These are phyloP conservation scores for Mycena indigotica DNA, from an alignment of 768 basidiomycete genomes.

Conservation along the genomic window DNA sequence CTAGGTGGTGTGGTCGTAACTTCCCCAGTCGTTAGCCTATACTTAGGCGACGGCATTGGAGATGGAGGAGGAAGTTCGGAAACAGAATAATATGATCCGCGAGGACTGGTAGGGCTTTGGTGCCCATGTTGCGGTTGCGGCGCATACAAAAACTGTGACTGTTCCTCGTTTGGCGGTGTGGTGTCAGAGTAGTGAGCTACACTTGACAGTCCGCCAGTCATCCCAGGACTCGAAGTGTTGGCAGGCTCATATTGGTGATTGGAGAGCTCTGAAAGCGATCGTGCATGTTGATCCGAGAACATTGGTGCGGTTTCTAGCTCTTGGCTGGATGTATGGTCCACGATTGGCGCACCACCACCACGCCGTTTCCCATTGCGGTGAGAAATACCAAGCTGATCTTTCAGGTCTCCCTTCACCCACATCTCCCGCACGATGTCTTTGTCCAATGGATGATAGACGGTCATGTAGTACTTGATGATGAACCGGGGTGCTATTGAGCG, in stretches of 20 bases:
- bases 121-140: slow-evolving; percentile 10
- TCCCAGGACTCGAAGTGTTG: slow-evolving; percentile 33
- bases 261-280: slow-evolving; percentile 66
- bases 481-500: slow-evolving; percentile 70
- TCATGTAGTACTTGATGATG: slow-evolving; percentile 68
- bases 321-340: slow-evolving; percentile 16
- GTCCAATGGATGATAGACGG: slow-evolving; percentile 79
- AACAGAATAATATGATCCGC: slow-evolving; percentile 68
- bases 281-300: slow-evolving; percentile 63
- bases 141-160: slow-evolving; percentile 23
- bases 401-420: slow-evolving; percentile 84
- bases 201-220: slow-evolving; percentile 39
- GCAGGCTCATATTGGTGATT: slow-evolving; percentile 52
- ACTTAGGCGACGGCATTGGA: slow-evolving; percentile 56
- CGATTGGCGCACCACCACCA: too few species aligned
- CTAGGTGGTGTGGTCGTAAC: slow-evolving; percentile 46
- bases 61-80: slow-evolving; percentile 67
- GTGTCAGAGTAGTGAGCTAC: slow-evolving; percentile 48
- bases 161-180: slow-evolving; percentile 42
- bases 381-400: slow-evolving; percentile 74
- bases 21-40: slow-evolving; percentile 49
- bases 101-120: slow-evolving; percentile 33
- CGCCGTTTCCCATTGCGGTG: slow-evolving; percentile 60
- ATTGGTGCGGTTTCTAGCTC: slow-evolving; percentile 69
- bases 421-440: slow-evolving; percentile 90